These are phyloP conservation scores for Prorocentrum cordatum DNA, from an alignment of 169 alveolate genomes.

Conservation along the genomic window DNA sequence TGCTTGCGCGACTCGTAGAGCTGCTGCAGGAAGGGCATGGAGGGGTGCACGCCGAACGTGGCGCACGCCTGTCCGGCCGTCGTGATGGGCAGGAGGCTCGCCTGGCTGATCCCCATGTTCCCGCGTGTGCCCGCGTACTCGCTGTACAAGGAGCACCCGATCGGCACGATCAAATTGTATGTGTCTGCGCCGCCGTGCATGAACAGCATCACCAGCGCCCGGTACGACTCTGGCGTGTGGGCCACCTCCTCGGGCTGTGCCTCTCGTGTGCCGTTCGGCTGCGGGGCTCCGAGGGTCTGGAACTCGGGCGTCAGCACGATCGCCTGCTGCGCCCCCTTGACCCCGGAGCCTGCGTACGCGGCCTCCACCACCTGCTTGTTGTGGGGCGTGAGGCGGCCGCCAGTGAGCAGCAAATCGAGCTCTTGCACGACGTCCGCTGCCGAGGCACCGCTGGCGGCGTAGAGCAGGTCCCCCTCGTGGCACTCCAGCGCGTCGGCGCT, in stretches of 20 bases:
- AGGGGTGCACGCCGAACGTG: slow-evolving; percentile 21
- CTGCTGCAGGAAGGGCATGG: not conserved
- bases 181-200: slow-evolving; percentile 60
- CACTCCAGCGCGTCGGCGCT: not conserved
- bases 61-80: slow-evolving; percentile 33
- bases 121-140: slow-evolving; percentile 25
- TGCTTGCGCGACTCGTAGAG: not conserved
- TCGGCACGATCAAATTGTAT: slow-evolving; percentile 55
- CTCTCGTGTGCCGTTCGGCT: not conserved
- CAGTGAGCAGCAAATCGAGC: no score
- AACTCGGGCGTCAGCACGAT: slow-evolving; percentile 62
- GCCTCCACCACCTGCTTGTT: no score
- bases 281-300: slow-evolving; percentile 23
- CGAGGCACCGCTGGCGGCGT: no score
- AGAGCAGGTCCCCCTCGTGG: no score
- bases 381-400: no score
- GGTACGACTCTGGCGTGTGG: slow-evolving; percentile 5
- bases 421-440: no score
- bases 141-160: slow-evolving; percentile 18
- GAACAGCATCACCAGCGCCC: slow-evolving; percentile 51
- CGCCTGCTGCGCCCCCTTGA: no score
- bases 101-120: no score
- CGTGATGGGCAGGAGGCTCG: not conserved
- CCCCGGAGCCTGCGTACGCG: no score
- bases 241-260: not conserved